These are phyloP conservation scores for Umbelopsis ramanniana DNA, from an alignment of 192 early-diverging fungal genomes.

Conservation along the genomic window DNA sequence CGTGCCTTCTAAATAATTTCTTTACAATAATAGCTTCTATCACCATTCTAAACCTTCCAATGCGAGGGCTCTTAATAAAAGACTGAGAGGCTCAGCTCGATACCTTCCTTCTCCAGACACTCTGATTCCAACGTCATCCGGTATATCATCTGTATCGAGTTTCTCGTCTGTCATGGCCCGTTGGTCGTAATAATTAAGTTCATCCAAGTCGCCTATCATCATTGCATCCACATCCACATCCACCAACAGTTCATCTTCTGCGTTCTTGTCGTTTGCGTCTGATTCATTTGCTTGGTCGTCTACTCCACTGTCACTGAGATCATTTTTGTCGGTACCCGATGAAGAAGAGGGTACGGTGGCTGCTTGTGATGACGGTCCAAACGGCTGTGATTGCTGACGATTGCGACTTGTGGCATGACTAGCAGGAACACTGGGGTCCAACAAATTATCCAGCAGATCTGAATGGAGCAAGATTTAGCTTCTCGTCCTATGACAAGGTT, in stretches of 20 bases:
- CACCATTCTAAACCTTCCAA: conserved; percentile 43
- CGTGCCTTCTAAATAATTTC: neutral
- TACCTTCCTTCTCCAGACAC: conserved; percentile 24
- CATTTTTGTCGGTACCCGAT: neutral
- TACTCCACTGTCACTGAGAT: neutral
- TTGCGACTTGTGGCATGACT: neutral
- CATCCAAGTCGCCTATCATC: conserved; percentile 35
- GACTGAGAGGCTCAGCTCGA: conserved; percentile 31
- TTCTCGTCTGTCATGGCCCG: conserved; percentile 4
- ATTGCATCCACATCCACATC: conserved; percentile 40
- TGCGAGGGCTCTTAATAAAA: conserved; percentile 46
- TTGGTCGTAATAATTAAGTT: conserved; percentile 36
- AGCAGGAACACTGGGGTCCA: conserved; percentile 27
- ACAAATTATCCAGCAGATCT: conserved; percentile 42
- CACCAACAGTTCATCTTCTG: conserved; percentile 31
- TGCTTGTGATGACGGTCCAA: neutral
- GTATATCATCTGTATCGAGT: conserved; percentile 26
- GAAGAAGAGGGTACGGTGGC: neutral
- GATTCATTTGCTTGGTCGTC: conserved; percentile 11
- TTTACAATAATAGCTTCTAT: neutral
- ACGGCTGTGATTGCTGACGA: conserved; percentile 14
- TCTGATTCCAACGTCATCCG: conserved; percentile 26
- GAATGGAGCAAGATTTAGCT: conserved; percentile 14
- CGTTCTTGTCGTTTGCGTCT: neutral
- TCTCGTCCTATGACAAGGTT: too few relatives aligned